Conservation (phyloP, 139 green algal genomes). For the Chlamydomonas sp. region DNA sequence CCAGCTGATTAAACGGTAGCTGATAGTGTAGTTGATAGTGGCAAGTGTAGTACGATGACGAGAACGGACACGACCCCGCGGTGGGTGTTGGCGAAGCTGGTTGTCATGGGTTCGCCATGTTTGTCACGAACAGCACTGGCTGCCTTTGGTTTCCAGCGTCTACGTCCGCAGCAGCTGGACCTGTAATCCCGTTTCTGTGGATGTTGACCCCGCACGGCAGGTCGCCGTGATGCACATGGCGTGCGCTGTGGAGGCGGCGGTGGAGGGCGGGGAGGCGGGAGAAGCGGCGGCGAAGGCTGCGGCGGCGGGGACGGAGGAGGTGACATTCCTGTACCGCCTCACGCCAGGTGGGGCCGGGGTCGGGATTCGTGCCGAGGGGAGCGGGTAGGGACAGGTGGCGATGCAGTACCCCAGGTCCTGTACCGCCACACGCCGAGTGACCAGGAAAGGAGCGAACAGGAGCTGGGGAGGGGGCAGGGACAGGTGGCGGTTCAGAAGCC, state of each 20-base stretch:
- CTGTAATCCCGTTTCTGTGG: neutral
- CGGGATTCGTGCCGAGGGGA: neutral
- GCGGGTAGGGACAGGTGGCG: neutral
- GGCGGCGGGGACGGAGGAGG: constrained; percentile 64
- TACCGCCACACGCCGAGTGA: no score
- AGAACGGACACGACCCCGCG: no score
- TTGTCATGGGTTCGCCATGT: neutral
- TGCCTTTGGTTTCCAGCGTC: neutral
- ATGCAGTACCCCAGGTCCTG: neutral
- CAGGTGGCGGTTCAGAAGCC: no score
- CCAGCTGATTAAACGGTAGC: no score
- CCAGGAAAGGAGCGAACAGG: no score
- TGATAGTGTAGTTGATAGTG: no score
- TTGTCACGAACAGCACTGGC: neutral
- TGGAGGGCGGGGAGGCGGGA: constrained; percentile 1
- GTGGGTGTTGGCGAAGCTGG: neutral
- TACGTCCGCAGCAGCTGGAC: neutral
- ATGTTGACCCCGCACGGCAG: neutral
- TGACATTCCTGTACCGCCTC: constrained; percentile 96
- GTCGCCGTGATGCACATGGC: constrained; percentile 91
- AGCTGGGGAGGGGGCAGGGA: no score
- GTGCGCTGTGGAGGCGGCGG: constrained; percentile 66
- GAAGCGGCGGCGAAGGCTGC: neutral
- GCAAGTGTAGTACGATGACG: no score
- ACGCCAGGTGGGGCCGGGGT: constrained; percentile 18